Percentiles rank a stretch among this genome's conserved stretches.
Evolutionary conservation across 306 rosid species (phyloP).

Genomic region (Cicer pinnatifidum): DNA sequence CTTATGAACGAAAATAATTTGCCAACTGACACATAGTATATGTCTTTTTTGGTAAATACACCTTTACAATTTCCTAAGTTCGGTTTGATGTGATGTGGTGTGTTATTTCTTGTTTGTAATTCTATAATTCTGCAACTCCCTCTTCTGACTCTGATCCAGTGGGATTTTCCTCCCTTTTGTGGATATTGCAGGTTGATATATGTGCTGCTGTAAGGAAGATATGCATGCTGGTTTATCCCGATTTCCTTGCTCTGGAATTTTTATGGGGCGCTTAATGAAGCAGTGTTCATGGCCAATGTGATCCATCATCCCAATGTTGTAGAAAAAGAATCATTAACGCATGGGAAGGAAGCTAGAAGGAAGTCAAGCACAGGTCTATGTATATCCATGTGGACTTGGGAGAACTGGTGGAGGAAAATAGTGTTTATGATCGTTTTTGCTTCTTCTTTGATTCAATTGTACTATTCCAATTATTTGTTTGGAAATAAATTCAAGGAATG

Average conservation of each 20-base stretch:
- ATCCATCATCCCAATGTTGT: conserved; percentile 42
- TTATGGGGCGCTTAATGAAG: conserved; percentile 44
- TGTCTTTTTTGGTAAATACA: too few species aligned
- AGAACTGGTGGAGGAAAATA: conserved; percentile 32
- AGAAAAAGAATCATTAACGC: conserved; percentile 37
- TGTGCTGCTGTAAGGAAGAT: conserved; percentile 42
- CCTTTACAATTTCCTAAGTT: neutral
- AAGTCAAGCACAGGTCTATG: conserved; percentile 38
- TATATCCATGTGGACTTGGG: conserved; percentile 38
- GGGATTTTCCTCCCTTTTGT: neutral
- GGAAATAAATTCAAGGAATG: conserved; percentile 42
- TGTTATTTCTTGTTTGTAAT: conserved; percentile 7
- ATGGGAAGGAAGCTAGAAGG: conserved; percentile 36
- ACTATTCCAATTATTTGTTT: conserved; percentile 40
- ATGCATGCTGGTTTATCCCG: conserved; percentile 33
- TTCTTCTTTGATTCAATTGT: conserved; percentile 37
- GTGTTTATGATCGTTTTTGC: conserved; percentile 22
- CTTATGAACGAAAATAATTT: conserved; percentile 2
- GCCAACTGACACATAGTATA: too few species aligned
- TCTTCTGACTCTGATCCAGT: conserved; percentile 8
- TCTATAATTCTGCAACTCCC: conserved; percentile 14
- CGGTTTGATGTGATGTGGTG: conserved; percentile 20
- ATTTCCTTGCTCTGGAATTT: conserved; percentile 36
- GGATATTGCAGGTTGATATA: conserved; percentile 40
- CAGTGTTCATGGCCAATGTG: conserved; percentile 44